Conservation (phyloP, 305 asterid genomes). For the Fraxinus greggii region DNA sequence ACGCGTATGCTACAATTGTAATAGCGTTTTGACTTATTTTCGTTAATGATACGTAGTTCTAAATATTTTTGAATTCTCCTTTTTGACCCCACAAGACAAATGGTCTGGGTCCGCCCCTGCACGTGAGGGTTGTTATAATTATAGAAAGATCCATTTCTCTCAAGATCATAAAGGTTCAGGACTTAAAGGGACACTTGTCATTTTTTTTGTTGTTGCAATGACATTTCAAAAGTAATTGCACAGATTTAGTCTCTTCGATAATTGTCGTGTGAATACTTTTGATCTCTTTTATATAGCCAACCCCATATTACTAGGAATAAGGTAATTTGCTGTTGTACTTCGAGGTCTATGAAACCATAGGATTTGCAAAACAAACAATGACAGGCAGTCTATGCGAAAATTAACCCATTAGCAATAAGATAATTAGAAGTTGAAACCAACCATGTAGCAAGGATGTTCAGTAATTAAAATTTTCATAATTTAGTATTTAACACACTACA, state of each 20-base stretch:
- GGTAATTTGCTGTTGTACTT: neutral
- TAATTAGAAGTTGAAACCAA: neutral
- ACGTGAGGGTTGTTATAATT: neutral
- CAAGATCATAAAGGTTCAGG: neutral
- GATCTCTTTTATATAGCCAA: neutral
- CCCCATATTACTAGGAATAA: neutral
- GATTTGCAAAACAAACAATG: neutral
- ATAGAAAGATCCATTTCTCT: neutral
- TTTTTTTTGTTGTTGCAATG: neutral
- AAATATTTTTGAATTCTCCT: too few species aligned
- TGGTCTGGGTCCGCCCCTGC: too few species aligned
- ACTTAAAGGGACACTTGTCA: neutral
- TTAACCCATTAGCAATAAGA: neutral
- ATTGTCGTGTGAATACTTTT: neutral
- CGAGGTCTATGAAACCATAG: neutral
- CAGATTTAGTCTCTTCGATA: neutral
- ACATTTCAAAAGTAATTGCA: neutral
- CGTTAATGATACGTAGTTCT: too few species aligned
- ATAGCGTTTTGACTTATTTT: too few species aligned
- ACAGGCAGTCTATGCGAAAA: neutral
- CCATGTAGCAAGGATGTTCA: neutral
- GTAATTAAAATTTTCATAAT: neutral
- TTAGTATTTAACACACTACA: neutral
- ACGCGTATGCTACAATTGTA: too few species aligned
- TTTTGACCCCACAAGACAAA: too few species aligned